These are phyloP conservation scores for Begonia loranthoides DNA, from an alignment of 306 rosid genomes.

Conservation along the genomic window DNA sequence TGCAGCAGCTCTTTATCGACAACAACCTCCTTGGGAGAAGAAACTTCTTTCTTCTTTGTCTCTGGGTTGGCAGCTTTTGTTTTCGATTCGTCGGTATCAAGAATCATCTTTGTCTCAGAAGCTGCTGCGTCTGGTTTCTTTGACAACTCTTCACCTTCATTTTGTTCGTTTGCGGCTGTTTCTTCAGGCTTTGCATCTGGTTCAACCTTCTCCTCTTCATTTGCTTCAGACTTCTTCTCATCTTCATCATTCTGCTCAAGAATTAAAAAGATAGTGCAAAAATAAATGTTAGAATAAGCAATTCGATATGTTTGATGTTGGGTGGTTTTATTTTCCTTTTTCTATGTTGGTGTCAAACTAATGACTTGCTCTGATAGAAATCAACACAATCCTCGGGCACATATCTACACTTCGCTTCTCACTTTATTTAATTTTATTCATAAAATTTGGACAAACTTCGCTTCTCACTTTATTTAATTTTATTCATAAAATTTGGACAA, in stretches of 20 bases:
- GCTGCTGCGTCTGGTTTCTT: slow-evolving; percentile 28
- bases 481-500: too few relatives aligned
- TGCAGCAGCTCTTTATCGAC: slow-evolving; percentile 71
- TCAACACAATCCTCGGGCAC: too few relatives aligned
- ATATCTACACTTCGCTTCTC: too few relatives aligned
- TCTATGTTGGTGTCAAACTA: too few relatives aligned
- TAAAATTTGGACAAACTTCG: too few relatives aligned
- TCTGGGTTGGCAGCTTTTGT: slow-evolving; percentile 37
- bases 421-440: too few relatives aligned
- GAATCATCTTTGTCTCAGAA: slow-evolving; percentile 25
- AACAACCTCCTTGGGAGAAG: slow-evolving; percentile 30
- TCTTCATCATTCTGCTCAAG: slow-evolving; percentile 7
- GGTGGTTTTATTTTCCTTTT: too few relatives aligned
- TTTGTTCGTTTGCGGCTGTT: slow-evolving; percentile 20
- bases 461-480: too few relatives aligned
- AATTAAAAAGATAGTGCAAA: background rate
- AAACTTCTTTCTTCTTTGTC: slow-evolving; percentile 34
- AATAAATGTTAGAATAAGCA: background rate
- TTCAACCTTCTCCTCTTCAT: slow-evolving; percentile 19
- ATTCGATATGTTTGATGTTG: too few relatives aligned
- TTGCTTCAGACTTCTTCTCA: slow-evolving; percentile 17
- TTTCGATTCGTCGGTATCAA: slow-evolving; percentile 18
- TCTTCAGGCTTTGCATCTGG: slow-evolving; percentile 28
- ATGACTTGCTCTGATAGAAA: too few relatives aligned
- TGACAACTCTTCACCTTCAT: slow-evolving; percentile 22